Conservation (phyloP, 805 yeast genomes). For the Nakazawaea molendinolei region DNA sequence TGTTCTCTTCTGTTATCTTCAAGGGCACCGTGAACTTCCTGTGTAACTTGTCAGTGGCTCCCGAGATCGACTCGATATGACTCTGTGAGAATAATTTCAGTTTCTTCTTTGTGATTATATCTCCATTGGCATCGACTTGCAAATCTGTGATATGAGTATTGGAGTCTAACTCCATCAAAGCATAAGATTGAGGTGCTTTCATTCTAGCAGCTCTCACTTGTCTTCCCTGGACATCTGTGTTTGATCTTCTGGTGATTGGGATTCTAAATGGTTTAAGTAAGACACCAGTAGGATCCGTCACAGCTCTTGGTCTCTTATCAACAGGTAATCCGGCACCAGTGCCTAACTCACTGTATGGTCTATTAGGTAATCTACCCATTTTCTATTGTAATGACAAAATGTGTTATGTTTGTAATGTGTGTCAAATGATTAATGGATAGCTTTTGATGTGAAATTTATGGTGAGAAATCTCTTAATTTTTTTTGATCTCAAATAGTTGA, state of each 20-base stretch:
- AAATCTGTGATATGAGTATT: constrained; percentile 19
- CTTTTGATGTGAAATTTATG: too few species aligned
- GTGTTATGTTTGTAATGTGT: neutral
- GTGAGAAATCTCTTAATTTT: too few species aligned
- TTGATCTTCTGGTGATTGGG: constrained; percentile 39
- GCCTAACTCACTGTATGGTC: constrained; percentile 45
- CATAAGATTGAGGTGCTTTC: constrained; percentile 33
- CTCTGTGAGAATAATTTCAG: constrained; percentile 62
- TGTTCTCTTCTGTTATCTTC: constrained; percentile 31
- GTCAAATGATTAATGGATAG: too few species aligned
- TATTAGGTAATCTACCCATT: constrained; percentile 28
- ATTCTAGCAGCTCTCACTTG: constrained; percentile 21
- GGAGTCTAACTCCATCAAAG: constrained; percentile 30
- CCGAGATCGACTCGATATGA: constrained; percentile 32
- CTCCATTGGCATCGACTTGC: constrained; percentile 24
- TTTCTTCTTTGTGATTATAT: constrained; percentile 26
- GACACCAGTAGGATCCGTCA: constrained; percentile 42
- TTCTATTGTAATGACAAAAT: neutral
- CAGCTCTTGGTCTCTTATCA: constrained; percentile 45
- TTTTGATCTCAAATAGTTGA: too few species aligned
- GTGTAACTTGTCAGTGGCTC: constrained; percentile 33
- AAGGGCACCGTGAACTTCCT: constrained; percentile 60
- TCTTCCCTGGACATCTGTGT: constrained; percentile 13
- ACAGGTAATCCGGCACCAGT: constrained; percentile 66
- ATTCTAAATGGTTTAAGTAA: constrained; percentile 65